These are phyloP conservation scores for Coemansia sp. DNA, from an alignment of 192 early-diverging fungal genomes.

Conservation along the genomic window DNA sequence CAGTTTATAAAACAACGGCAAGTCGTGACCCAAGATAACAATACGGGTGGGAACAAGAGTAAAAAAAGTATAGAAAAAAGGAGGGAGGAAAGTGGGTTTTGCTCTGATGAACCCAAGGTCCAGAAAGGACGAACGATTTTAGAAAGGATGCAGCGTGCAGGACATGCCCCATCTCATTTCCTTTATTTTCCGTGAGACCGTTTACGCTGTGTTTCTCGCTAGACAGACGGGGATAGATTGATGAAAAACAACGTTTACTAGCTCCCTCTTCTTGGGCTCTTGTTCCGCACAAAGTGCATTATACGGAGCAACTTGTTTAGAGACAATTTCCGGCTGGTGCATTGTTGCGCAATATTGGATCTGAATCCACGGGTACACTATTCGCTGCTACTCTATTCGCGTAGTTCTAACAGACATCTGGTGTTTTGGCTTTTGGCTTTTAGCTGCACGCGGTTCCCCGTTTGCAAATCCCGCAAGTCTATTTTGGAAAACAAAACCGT, in stretches of 20 bases:
- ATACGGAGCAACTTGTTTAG: no score
- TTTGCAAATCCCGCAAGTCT: not conserved
- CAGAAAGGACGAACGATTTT: not conserved
- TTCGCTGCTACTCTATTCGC: no score
- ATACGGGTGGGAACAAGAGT: not conserved
- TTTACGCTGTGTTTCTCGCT: not conserved
- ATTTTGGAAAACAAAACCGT: not conserved
- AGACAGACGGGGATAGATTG: not conserved
- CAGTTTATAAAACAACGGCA: not conserved
- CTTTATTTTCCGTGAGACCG: not conserved
- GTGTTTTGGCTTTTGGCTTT: not conserved
- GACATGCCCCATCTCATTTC: not conserved
- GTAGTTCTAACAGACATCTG: not conserved
- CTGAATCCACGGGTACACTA: no score
- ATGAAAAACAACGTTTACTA: not conserved
- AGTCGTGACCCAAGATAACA: not conserved
- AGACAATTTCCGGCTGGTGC: no score
- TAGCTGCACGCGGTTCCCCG: not conserved
- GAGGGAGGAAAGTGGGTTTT: not conserved
- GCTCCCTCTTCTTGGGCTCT: not conserved
- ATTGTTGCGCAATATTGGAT: no score
- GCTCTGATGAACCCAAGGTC: no score
- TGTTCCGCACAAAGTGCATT: no score
- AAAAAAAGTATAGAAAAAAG: not conserved
- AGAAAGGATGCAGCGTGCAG: not conserved